Evolutionary conservation across 495 filamentous ascomycete species (phyloP).

Genomic region (Peziza echinospora): DNA sequence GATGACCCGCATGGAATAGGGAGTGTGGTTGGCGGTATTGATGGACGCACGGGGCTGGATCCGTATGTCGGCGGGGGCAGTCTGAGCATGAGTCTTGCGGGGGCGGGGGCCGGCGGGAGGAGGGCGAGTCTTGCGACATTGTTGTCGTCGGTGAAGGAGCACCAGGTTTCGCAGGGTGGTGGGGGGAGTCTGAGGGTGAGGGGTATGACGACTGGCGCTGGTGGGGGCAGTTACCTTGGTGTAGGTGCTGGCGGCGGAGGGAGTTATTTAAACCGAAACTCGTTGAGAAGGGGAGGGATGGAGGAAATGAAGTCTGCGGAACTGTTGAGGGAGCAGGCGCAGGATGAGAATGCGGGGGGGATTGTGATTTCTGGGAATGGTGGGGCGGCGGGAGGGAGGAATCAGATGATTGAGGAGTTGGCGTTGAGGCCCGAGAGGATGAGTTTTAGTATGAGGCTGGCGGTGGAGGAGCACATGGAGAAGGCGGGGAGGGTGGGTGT

Average conservation of each 20-base stretch:
- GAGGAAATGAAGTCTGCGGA: too few species aligned
- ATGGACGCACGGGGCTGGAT: constrained; percentile 18
- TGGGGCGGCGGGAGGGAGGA: not conserved
- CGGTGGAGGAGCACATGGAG: not conserved
- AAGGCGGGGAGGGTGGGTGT: not conserved
- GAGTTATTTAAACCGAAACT: not conserved
- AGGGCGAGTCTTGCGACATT: not conserved
- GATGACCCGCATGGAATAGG: constrained; percentile 9
- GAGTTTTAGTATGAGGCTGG: constrained; percentile 3
- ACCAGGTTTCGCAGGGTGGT: too few species aligned
- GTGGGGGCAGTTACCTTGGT: constrained; percentile 4
- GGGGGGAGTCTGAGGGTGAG: not conserved
- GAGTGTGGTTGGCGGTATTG: constrained; percentile 17
- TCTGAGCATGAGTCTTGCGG: not conserved
- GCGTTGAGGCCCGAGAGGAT: not conserved
- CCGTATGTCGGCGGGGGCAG: constrained; percentile 2
- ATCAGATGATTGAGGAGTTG: not conserved
- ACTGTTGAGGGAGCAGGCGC: constrained; percentile 7
- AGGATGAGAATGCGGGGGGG: constrained; percentile 15
- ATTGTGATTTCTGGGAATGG: constrained; percentile 10
- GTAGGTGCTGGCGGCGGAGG: too few species aligned
- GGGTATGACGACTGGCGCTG: too few species aligned
- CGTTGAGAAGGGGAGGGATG: not conserved
- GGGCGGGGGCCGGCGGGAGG: not conserved
- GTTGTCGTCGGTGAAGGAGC: too few species aligned